A percentile compares a stretch with the other conserved stretches of the same genome.
phyloP scores from a whole-genome alignment of 768 basidiomycete species.

The Pleurotus tuber-regium region DNA sequence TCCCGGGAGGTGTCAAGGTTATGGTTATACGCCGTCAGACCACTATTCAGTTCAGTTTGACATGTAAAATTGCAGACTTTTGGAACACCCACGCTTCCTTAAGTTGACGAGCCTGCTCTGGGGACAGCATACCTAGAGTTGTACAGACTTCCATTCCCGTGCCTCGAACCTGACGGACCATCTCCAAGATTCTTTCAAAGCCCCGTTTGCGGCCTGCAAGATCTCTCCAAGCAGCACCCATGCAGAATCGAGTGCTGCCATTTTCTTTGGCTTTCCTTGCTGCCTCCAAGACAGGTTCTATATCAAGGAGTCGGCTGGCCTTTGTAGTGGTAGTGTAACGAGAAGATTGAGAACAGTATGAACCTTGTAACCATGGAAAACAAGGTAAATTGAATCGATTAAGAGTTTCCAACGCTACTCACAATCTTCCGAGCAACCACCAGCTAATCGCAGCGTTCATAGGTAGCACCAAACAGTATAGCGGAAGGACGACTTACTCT shows the following conservation, averaged over 20 bases:
- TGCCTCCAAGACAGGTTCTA: slow-evolving; percentile 91
- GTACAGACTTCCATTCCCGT: slow-evolving; percentile 99
- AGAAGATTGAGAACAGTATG: slow-evolving; percentile 98
- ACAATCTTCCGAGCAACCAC: slow-evolving; percentile 97
- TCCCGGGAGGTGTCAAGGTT: slow-evolving; percentile 98
- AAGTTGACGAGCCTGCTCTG: slow-evolving; percentile 87
- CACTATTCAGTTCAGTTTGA: slow-evolving; percentile 40
- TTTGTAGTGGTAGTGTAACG: slow-evolving; percentile 86
- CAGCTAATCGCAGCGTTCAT: slow-evolving; percentile 48
- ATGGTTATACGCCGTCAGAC: slow-evolving; percentile 97
- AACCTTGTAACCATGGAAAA: slow-evolving; percentile 50
- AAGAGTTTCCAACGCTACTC: slow-evolving; percentile 24
- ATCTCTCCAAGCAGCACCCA: slow-evolving; percentile 99
- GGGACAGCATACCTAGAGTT: slow-evolving; percentile 94
- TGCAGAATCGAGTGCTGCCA: slow-evolving; percentile 96
- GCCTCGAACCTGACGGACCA: slow-evolving; percentile 87
- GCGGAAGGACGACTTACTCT: slow-evolving; percentile 60
- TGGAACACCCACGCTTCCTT: slow-evolving; percentile 78
- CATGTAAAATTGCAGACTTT: slow-evolving; percentile 6
- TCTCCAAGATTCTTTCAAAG: slow-evolving; percentile 88
- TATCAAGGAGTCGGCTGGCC: slow-evolving; percentile 81
- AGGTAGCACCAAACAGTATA: slow-evolving; percentile 21
- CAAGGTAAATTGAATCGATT: not conserved
- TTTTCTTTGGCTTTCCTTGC: slow-evolving; percentile 94
- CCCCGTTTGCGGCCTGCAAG: slow-evolving; percentile 89